Percentiles rank a stretch among this genome's conserved stretches.
Evolutionary conservation across 768 basidiomycete genomes (phyloP).

Genomic region (Boletus insuetus): DNA sequence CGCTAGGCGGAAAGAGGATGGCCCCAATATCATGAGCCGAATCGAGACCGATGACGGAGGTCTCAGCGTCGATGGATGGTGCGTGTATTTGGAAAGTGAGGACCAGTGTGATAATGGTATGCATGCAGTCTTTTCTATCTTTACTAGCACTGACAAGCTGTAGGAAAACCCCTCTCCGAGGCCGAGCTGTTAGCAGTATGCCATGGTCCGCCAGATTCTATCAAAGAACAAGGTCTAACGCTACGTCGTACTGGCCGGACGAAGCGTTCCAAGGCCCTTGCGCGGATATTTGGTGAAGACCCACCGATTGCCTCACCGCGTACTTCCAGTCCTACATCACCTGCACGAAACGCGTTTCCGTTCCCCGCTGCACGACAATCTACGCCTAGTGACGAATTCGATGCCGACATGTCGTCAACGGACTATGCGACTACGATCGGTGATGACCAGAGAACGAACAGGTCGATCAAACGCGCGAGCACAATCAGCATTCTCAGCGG

Average conservation of each 20-base stretch:
- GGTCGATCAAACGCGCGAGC: slow-evolving; percentile 75
- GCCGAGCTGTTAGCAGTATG: slow-evolving; percentile 80
- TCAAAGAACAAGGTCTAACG: slow-evolving; percentile 75
- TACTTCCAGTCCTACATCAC: slow-evolving; percentile 37
- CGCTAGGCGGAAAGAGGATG: slow-evolving; percentile 41
- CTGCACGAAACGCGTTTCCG: slow-evolving; percentile 18
- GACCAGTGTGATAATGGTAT: slow-evolving; percentile 51
- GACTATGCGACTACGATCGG: slow-evolving; percentile 28
- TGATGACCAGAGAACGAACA: slow-evolving; percentile 27
- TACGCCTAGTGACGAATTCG: slow-evolving; percentile 37
- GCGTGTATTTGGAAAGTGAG: slow-evolving; percentile 67
- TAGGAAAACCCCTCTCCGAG: slow-evolving; percentile 78
- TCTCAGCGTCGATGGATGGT: slow-evolving; percentile 87
- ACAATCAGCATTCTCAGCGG: slow-evolving; percentile 93
- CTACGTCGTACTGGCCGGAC: slow-evolving; percentile 54
- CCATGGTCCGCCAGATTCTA: slow-evolving; percentile 73
- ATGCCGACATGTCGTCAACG: slow-evolving; percentile 32
- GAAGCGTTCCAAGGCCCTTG: slow-evolving; percentile 42
- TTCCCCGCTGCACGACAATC: slow-evolving; percentile 9
- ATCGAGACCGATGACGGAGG: slow-evolving; percentile 72
- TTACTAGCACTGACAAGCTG: neutral
- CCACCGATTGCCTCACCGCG: slow-evolving; percentile 28
- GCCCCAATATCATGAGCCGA: slow-evolving; percentile 45
- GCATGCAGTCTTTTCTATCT: slow-evolving; percentile 13
- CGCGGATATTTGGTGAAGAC: slow-evolving; percentile 47